Evolutionary conservation across 1,284 basidiomycete species (phyloP), one percentile per base, ranked within the genome.

Genomic region (Fistulina hepatica): DNA sequence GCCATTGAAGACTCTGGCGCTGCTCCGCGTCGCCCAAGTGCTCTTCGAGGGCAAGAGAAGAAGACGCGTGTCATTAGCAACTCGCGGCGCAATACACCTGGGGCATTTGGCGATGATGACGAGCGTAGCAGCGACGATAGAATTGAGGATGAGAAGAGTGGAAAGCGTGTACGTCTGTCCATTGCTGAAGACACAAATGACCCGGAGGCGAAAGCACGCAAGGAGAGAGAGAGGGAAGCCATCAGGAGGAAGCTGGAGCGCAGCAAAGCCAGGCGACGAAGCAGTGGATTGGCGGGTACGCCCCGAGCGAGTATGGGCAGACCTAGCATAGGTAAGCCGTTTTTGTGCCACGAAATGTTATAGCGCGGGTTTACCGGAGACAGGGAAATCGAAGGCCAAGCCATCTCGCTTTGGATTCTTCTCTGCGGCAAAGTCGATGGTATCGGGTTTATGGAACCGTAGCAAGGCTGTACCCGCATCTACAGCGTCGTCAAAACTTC

Each of bases 241-340:
- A 66, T 78, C 25, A 67, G 69, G 42, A 67, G 70, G 43, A 74
- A 70, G 54, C 57, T 84, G 4, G 77, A 81, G 39, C 56, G 65
- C 10, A 77, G 67, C 48, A 74, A 71, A 44, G 74, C 76, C 15
- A 65, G 69, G 49, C 61, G 82, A 45, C 62, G 78, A 48, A 84
- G 81, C 47, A 81, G 78, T 48, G 67, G n/a, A n/a, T 62, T 41
- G 71, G 65, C 4, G 51, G 52, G n/a, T n/a, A n/a, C n/a, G n/a
- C n/a, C n/a, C n/a, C n/a, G n/a, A n/a, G n/a, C n/a, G 15, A 31
- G n/a, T n/a, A 25, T 16, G 28, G 28, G 28, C 11, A 11, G 28
- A 13, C 10, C 28, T 13, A 31, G 28, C 28, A 31, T 31, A 31
- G 28, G 28, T 19, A 31, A 31, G 28, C 11, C 15, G 4, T 31